Evolutionary conservation across 306 rosid species (phyloP).

Genomic region (Quercus parvula): DNA sequence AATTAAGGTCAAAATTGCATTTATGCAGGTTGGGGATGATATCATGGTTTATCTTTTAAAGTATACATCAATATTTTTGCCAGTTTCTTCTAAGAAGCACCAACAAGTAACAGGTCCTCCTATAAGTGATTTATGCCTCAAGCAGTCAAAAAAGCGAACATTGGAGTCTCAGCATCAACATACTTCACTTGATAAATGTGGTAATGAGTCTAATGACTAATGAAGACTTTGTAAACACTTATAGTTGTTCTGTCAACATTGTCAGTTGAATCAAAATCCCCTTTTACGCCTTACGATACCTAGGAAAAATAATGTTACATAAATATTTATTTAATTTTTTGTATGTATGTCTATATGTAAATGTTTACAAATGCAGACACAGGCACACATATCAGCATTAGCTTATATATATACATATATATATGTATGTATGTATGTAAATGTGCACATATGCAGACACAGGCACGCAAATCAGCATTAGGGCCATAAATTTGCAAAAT

Average conservation of each 20-base stretch:
- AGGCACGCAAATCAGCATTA: too few relatives aligned
- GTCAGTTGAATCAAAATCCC: neutral
- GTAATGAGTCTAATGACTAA: slow-evolving; percentile 27
- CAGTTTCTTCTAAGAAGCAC: slow-evolving; percentile 39
- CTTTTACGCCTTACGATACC: neutral
- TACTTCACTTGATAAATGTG: slow-evolving; percentile 23
- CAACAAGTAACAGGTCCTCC: slow-evolving; percentile 74
- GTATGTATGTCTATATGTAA: too few relatives aligned
- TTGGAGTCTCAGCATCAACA: slow-evolving; percentile 25
- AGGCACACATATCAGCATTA: neutral
- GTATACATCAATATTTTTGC: slow-evolving; percentile 62
- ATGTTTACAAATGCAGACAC: too few relatives aligned
- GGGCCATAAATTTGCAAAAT: neutral
- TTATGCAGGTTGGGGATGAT: slow-evolving; percentile 62
- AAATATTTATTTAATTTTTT: too few relatives aligned
- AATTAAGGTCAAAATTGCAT: slow-evolving; percentile 15
- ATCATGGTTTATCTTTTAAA: slow-evolving; percentile 52
- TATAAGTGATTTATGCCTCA: slow-evolving; percentile 36
- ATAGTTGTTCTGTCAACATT: slow-evolving; percentile 9
- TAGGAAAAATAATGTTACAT: too few relatives aligned
- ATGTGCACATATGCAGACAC: too few relatives aligned
- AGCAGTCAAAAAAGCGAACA: slow-evolving; percentile 16
- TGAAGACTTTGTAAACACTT: too few relatives aligned
- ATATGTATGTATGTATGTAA: too few relatives aligned
- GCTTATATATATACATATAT: too few relatives aligned